Conservation (phyloP, 768 basidiomycete species). For the Coprinopsis cinerea region DNA sequence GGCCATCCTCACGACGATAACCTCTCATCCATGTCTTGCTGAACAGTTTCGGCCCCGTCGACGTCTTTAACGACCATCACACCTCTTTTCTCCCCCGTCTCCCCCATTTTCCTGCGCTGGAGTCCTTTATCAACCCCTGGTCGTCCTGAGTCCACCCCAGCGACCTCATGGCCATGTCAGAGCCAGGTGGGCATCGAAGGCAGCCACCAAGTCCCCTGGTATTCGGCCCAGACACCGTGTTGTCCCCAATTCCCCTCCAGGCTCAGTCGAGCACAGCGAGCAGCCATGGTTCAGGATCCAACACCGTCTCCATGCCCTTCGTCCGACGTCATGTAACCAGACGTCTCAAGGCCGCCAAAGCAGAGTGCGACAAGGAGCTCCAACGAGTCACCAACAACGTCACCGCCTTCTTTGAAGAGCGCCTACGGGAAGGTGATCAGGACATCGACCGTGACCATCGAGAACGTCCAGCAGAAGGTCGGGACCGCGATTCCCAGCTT, state of each 20-base stretch:
- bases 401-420: conserved; percentile 91
- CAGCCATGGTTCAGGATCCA: conserved; percentile 47
- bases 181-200: conserved; percentile 43
- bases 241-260: conserved; percentile 46
- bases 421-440: conserved; percentile 71
- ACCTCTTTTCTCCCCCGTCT: conserved; percentile 13
- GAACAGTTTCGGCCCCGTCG: conserved; percentile 19
- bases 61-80: conserved; percentile 18
- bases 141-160: background rate
- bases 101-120: conserved; percentile 8
- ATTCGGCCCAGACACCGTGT: conserved; percentile 61
- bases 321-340: conserved; percentile 90
- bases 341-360: conserved; percentile 89
- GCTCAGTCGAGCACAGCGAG: conserved; percentile 33
- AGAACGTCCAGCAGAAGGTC: conserved; percentile 47
- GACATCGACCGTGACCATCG: conserved; percentile 60
- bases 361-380: conserved; percentile 95
- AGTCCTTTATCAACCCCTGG: conserved; percentile 5
- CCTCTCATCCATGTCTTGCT: conserved; percentile 27
- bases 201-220: conserved; percentile 78
- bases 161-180: conserved; percentile 37
- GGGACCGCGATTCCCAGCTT: conserved; percentile 52
- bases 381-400: conserved; percentile 91
- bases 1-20: conserved; percentile 13
- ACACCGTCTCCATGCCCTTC: conserved; percentile 88